Evolutionary conservation across 169 alveolate species (phyloP), one percentile per base, ranked within the genome.

Genomic region (Cryptosporidium muris): DNA sequence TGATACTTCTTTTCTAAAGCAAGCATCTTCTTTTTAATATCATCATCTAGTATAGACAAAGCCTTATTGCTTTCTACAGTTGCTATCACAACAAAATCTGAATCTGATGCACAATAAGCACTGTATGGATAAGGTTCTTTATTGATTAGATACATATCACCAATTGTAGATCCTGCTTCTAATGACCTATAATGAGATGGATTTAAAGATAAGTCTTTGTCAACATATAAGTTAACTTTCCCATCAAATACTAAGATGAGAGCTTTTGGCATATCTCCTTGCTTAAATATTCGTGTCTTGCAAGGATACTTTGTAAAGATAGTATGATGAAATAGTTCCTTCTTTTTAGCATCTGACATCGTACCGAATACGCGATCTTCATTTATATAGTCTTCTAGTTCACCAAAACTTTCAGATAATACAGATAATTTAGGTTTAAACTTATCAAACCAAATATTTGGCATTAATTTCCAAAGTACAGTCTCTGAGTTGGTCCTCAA

Each of bases 221-320:
- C 81, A n/a, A 66, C 81, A 40, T 40, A 16, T 66, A 66, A 66
- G 11, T 47, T 51, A 34, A 66, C 56, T 6, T 52, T 52, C 14
- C 81, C 81, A 48, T 66, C 81, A 66, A 66, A 66, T 66, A 66
- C 65, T 53, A 66, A 37, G 2, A 66, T 66, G 54, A 66, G 54
- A 14, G 52, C 48, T 66, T 66, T 66, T 1, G 81, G 66, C 45
- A 66, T 14, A 9, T 66, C 81, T 3, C 81, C 81, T 40, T 66
- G 81, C 42, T 66, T 66, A 66, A 66, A 66, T 66, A 66, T 66
- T 38, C 81, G 54, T 53, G 81, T 66, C 12, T 66, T 66, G 8
- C 66, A 66, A 11, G 81, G 81, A 42, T 66, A 66, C 14, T 45
- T 66, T 9, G 81, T 66, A 53, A 66, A 66, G 40, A 54, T 37